Evolutionary conservation across 2,329 filamentous ascomycete genomes (phyloP).

Genomic region (Didymella sp.): DNA sequence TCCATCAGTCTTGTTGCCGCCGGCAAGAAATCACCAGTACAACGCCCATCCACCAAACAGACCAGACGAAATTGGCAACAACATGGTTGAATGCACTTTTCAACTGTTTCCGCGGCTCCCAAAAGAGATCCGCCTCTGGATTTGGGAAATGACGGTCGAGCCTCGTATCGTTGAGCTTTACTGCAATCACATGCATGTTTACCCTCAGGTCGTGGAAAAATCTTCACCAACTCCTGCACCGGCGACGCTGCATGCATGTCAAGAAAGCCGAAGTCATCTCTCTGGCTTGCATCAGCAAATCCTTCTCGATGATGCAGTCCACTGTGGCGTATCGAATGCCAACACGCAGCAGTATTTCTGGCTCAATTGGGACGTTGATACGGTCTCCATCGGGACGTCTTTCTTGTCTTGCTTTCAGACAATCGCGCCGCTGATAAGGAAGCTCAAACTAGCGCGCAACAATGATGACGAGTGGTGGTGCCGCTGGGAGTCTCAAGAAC

Average conservation of each 20-base stretch:
- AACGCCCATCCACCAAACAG: too few species aligned
- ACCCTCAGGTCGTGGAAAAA: not conserved
- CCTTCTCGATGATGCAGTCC: not conserved
- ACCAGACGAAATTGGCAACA: too few species aligned
- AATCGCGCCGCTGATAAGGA: not conserved
- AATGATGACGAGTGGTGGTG: not conserved
- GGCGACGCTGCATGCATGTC: not conserved
- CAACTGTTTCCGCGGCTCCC: slow-evolving; percentile 22
- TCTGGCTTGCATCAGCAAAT: not conserved
- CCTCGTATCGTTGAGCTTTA: slow-evolving; percentile 24
- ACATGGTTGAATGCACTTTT: too few species aligned
- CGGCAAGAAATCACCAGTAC: too few species aligned
- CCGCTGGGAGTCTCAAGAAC: too few species aligned
- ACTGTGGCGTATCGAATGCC: too few species aligned
- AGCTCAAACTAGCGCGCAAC: not conserved
- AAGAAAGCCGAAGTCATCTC: not conserved
- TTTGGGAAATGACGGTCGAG: slow-evolving; percentile 24
- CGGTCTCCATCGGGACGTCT: not conserved
- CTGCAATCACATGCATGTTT: not conserved
- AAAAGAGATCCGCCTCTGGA: slow-evolving; percentile 18
- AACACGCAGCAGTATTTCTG: not conserved
- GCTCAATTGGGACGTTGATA: not conserved
- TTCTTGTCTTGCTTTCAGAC: not conserved
- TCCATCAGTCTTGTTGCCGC: too few species aligned
- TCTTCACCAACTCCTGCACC: not conserved